Conservation (phyloP, 1,139 yeast genomes). For the Kurtzmaniella quercitrusa region DNA sequence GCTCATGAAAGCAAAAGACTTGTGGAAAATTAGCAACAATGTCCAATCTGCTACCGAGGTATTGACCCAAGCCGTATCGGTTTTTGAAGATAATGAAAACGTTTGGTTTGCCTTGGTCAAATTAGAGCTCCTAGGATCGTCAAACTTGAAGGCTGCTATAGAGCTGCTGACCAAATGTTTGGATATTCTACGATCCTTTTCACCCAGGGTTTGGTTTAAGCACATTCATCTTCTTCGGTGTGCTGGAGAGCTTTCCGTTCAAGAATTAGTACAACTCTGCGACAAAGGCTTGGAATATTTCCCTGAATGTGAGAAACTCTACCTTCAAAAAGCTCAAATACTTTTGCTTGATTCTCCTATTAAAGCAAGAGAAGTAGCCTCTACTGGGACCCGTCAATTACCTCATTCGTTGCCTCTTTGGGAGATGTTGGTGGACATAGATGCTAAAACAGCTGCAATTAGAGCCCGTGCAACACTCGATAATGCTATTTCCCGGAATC, state of each 20-base stretch:
- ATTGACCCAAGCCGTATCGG: slow-evolving; percentile 44
- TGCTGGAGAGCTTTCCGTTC: slow-evolving; percentile 23
- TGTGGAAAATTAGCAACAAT: slow-evolving; percentile 49
- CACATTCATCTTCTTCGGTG: slow-evolving; percentile 43
- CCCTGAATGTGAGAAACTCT: slow-evolving; percentile 47
- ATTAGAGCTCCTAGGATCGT: slow-evolving; percentile 40
- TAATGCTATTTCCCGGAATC: slow-evolving; percentile 54
- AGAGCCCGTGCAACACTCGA: slow-evolving; percentile 75
- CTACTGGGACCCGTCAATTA: slow-evolving; percentile 46
- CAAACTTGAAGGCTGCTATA: background rate
- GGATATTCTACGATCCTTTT: slow-evolving; percentile 25
- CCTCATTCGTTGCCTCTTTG: slow-evolving; percentile 49
- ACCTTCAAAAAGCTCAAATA: slow-evolving; percentile 60
- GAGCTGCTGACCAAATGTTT: slow-evolving; percentile 11
- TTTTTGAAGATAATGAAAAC: slow-evolving; percentile 42
- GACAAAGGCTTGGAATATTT: slow-evolving; percentile 44
- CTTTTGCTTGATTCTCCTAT: slow-evolving; percentile 25
- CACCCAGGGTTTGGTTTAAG: slow-evolving; percentile 59
- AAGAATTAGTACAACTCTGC: slow-evolving; percentile 20
- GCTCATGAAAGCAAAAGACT: slow-evolving; percentile 64
- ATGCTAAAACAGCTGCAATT: slow-evolving; percentile 17
- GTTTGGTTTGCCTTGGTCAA: slow-evolving; percentile 73
- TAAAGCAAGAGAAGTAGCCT: slow-evolving; percentile 46
- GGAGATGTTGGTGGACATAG: slow-evolving; percentile 49
- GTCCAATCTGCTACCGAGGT: slow-evolving; percentile 50